Evolutionary conservation across 2,329 filamentous ascomycete genomes (phyloP), one percentile per base, ranked within the genome.

Genomic region (Xylariaceae sp.): DNA sequence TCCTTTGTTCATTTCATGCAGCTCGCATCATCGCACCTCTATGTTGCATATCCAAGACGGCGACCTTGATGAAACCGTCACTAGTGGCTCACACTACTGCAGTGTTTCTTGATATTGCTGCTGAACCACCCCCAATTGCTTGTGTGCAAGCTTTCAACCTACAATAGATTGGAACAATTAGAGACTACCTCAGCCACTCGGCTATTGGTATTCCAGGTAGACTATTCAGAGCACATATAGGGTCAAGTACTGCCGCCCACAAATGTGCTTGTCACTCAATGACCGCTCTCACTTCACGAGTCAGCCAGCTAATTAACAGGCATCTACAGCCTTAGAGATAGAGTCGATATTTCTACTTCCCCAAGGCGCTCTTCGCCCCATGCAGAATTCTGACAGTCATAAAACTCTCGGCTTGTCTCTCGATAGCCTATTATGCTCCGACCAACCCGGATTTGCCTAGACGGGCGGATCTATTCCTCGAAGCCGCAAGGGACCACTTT

Each of bases 1-100:
- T 49, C 35, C 36, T 42, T 39, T 26, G 26, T 42, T 15, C 26
- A 33, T 50, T 18, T n/a, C 23, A 30, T 49, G 35, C 35, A 49
- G 29, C 7, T 24, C 29, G 40, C 23, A 42, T 23, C 7, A 46
- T 13, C 29, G 15, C n/a, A 3, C 41, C 21, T 44, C n/a, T 18
- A 24, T 33, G 15, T n/a, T 33, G 21, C 33, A 24, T 27, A 32
- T 46, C 30, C n/a, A n/a, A n/a, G n/a, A n/a, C n/a, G n/a, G n/a
- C n/a, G n/a, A 58, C 56, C 51, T 47, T 49, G 27, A 29, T 55
- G 46, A 57, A 55, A 61, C 58, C 53, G 54, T 50, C 41, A 36
- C 55, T 59, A 59, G 42, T 53, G 41, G 43, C 49, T 55, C 53
- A 55, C 50, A 49, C 57, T 60, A 59, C 59, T 62, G 59, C 59